Evolutionary conservation across 352 stramenopile species (phyloP).

Genomic region (Pythium oligandrum): DNA sequence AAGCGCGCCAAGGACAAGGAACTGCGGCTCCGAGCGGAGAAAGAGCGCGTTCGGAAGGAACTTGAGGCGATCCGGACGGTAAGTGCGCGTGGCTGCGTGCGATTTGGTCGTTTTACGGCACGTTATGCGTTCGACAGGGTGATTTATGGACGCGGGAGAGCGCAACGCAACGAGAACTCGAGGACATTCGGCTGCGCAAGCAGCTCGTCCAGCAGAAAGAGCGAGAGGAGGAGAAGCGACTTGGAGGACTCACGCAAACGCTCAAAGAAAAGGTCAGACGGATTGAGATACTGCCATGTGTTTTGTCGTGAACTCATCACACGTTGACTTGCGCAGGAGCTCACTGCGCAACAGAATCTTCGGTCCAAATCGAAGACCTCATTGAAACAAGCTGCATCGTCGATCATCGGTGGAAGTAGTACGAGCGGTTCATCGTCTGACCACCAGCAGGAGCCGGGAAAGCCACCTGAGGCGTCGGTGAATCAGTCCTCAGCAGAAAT

Average conservation of each 20-base stretch:
- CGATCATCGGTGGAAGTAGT: too few relatives aligned
- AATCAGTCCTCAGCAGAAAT: too few relatives aligned
- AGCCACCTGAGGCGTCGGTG: too few relatives aligned
- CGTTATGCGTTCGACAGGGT: neutral
- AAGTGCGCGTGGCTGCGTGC: neutral
- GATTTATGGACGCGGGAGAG: conserved; percentile 43
- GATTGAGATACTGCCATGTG: too few relatives aligned
- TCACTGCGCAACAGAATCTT: too few relatives aligned
- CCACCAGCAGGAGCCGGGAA: too few relatives aligned
- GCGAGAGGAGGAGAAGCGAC: conserved; percentile 24
- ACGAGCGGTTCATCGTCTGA: too few relatives aligned
- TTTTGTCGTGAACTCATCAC: too few relatives aligned
- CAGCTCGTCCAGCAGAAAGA: conserved; percentile 31
- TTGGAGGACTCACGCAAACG: conserved; percentile 25
- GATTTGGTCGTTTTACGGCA: too few relatives aligned
- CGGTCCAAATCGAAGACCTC: too few relatives aligned
- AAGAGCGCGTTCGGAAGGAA: conserved; percentile 55
- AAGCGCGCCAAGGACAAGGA: conserved; percentile 52
- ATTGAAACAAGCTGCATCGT: too few relatives aligned
- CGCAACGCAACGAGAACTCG: conserved; percentile 39
- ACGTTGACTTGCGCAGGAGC: too few relatives aligned
- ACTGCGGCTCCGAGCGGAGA: conserved; percentile 58
- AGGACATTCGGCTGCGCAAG: conserved; percentile 28
- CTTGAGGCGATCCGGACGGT: conserved; percentile 43
- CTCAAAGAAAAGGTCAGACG: conserved; percentile 22